Evolutionary conservation across 768 basidiomycete genomes (phyloP).

Genomic region (Cystobasidiopsis lactophilus): DNA sequence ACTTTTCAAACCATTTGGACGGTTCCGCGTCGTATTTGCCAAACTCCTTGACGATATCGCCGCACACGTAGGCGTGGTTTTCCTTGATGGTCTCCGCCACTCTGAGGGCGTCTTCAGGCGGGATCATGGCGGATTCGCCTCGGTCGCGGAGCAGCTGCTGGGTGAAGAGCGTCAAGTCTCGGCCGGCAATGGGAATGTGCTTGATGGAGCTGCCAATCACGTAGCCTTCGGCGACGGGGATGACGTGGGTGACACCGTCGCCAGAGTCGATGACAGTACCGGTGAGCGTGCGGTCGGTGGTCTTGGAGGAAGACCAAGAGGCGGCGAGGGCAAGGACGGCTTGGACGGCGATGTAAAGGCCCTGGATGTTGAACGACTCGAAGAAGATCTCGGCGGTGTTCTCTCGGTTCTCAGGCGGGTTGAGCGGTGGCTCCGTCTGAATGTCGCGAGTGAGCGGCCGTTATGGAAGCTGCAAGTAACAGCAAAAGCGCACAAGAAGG

Average conservation of each 20-base stretch:
- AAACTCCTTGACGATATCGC: conserved; percentile 97
- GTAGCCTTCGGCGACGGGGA: conserved; percentile 75
- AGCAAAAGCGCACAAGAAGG: conserved; percentile 53
- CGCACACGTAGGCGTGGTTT: conserved; percentile 93
- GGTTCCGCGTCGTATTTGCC: conserved; percentile 94
- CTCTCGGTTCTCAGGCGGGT: conserved; percentile 94
- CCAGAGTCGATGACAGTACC: conserved; percentile 98
- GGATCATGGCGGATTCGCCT: conserved; percentile 70
- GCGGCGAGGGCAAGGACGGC: conserved; percentile 95
- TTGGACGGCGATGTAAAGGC: conserved; percentile 94
- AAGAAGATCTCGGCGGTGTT: conserved; percentile 99
- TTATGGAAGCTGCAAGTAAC: not conserved
- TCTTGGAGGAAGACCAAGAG: conserved; percentile 80
- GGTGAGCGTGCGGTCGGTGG: conserved; percentile 28
- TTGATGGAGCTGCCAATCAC: conserved; percentile 98
- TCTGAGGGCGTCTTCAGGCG: conserved; percentile 79
- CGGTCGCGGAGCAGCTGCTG: conserved; percentile 87
- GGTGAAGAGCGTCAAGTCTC: conserved; percentile 91
- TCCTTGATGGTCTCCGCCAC: conserved; percentile 91
- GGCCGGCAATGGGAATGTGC: conserved; percentile 93
- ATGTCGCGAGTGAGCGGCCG: not conserved
- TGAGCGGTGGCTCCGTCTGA: conserved; percentile 96
- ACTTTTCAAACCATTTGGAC: conserved; percentile 80
- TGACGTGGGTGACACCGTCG: conserved; percentile 97
- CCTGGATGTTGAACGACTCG: conserved; percentile 98